Conservation (phyloP, 1,284 basidiomycete genomes). For the Ustilago cynodontis region DNA sequence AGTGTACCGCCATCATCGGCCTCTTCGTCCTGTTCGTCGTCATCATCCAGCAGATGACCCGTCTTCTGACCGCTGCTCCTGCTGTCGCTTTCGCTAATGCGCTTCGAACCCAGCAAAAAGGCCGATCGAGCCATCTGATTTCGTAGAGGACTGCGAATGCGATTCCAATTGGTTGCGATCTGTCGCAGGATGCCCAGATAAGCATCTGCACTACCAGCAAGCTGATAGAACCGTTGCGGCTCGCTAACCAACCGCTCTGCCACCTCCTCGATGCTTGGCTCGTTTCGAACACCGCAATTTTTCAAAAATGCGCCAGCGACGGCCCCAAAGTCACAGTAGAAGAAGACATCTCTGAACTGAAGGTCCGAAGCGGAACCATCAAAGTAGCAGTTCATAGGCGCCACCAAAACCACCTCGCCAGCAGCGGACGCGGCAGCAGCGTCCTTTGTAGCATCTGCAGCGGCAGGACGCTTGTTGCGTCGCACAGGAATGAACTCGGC, state of each 20-base stretch:
- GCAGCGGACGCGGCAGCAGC: background rate
- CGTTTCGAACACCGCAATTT: constrained; percentile 86
- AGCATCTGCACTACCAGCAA: constrained; percentile 78
- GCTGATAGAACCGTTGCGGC: constrained; percentile 78
- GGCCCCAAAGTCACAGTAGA: constrained; percentile 85
- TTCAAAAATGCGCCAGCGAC: constrained; percentile 83
- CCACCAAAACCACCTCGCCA: constrained; percentile 41
- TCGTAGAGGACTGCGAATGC: constrained; percentile 76
- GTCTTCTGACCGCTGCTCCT: constrained; percentile 11
- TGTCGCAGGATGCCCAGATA: constrained; percentile 82
- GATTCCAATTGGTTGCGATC: constrained; percentile 80
- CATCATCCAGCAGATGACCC: constrained; percentile 47
- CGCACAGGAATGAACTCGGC: constrained; percentile 62
- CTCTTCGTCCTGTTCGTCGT: constrained; percentile 62
- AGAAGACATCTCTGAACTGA: constrained; percentile 75
- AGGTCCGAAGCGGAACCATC: constrained; percentile 41
- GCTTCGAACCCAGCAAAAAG: constrained; percentile 80
- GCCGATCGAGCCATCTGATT: constrained; percentile 78
- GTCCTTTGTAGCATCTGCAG: constrained; percentile 8
- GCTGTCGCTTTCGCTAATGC: constrained; percentile 67
- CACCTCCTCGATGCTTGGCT: constrained; percentile 86
- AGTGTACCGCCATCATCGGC: constrained; percentile 62
- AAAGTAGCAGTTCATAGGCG: constrained; percentile 76
- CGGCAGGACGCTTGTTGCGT: constrained; percentile 15
- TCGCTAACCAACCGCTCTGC: constrained; percentile 66